Evolutionary conservation across 306 rosid genomes (phyloP).

Genomic region (Dalbergia cochinchinensis): DNA sequence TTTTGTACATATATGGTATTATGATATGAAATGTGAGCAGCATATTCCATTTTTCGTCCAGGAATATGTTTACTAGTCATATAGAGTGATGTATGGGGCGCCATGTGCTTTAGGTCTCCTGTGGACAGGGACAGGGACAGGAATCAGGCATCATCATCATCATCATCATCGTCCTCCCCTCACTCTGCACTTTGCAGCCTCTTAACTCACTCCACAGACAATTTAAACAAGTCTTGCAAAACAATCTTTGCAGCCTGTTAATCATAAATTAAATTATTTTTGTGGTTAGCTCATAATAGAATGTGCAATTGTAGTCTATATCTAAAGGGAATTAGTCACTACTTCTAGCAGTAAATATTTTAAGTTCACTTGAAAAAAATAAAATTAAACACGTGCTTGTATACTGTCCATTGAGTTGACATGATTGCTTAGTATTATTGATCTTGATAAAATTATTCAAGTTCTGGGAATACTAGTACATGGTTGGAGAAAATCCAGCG

Average conservation of each 20-base stretch:
- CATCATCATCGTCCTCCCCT: no score
- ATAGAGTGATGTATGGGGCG: background rate
- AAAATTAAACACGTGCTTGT: background rate
- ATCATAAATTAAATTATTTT: background rate
- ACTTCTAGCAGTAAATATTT: fast-evolving
- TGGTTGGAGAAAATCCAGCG: background rate
- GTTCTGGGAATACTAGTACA: background rate
- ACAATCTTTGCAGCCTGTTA: background rate
- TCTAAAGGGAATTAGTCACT: no score
- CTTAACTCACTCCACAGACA: no score
- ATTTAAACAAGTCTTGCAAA: no score
- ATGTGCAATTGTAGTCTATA: background rate
- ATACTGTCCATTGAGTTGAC: background rate
- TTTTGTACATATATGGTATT: background rate
- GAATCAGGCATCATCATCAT: background rate
- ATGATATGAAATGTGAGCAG: background rate
- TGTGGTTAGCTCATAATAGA: background rate
- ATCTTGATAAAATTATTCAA: background rate
- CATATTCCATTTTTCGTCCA: slow-evolving; percentile 13
- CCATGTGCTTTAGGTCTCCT: slow-evolving; percentile 28
- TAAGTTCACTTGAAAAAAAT: no score
- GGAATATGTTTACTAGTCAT: background rate
- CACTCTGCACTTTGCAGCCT: background rate
- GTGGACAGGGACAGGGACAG: no score
- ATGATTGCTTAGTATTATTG: background rate